Evolutionary conservation across 148 eudicot genomes (phyloP).

Genomic region (Vaccinium macrocarpon): DNA sequence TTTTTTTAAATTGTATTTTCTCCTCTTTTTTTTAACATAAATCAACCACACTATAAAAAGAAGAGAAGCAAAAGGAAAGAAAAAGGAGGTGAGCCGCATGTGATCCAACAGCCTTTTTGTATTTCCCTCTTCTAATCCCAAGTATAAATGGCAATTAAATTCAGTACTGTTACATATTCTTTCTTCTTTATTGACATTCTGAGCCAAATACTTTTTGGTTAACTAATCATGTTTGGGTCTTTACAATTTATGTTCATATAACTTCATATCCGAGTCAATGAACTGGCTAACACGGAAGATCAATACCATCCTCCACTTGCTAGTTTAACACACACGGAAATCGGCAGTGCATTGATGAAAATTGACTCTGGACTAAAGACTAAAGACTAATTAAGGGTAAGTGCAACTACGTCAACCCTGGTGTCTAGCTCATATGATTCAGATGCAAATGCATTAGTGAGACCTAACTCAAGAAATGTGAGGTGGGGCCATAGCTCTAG

Average conservation of each 20-base stretch:
- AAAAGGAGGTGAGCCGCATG: not conserved
- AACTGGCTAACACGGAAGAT: not conserved
- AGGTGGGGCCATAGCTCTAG: not conserved
- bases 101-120: slow-evolving; percentile 11
- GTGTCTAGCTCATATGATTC: too few species aligned
- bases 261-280: not conserved
- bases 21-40: not conserved
- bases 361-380: too few species aligned
- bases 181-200: not conserved
- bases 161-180: not conserved
- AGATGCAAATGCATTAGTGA: not conserved
- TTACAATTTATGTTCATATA: not conserved
- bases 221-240: not conserved
- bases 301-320: not conserved
- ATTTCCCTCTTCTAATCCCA: not conserved
- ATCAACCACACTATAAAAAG: not conserved
- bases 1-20: not conserved
- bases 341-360: too few species aligned
- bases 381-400: too few species aligned
- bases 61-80: not conserved
- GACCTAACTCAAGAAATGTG: not conserved
- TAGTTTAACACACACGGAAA: not conserved
- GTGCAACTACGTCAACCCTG: too few species aligned
- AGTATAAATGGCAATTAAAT: not conserved
- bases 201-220: not conserved